Base-by-base conservation (phyloP, 2,329 filamentous ascomycete genomes). In the Ophiostoma quercus region DNA sequence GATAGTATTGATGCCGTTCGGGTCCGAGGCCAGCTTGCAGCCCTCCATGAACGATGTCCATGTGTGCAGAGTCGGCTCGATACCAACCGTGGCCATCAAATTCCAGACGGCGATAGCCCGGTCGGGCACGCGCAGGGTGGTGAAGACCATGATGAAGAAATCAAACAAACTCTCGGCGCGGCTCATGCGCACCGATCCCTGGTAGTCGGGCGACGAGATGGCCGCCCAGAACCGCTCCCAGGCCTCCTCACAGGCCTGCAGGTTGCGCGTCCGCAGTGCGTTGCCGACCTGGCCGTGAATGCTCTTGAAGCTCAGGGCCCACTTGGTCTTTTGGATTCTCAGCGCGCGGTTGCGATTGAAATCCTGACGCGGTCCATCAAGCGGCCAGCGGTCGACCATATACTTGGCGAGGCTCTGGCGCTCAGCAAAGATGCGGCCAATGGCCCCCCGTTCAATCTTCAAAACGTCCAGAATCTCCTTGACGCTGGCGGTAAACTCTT, bases 31-130 rank as follows among this genome's bases (percentile, higher is more conserved):
- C 67, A 82, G 83, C 75, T 84, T 85, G 78, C 88, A 92, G 1
- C 91, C 91, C 70, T 86, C 83, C 73, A 95, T 85, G 85, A 95
- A 90, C 62, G 86, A 81, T 54, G 88, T 90, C 85, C 90, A 95
- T 0, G 91, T 90, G 74, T 81, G 84, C 69, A 89, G 75, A 7
- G 84, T 88, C 16, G 91, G 89, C 70, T 80, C 77, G 39, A 90
- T 76, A 0, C 84, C 86, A 68, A 84, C 73, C 54, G 75, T 73
- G 41, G 76, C 73, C 82, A 85, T 85, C 62, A 79, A 70, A 41
- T 80, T 78, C 74, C 84, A 77, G 3, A 79, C 76, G 2, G 75
- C 74, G 47, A 78, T 73, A 19, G 78, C 75, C 12, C 75, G 73
- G 19, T 76, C 70, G 16, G 76, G 76, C 69, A 73, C 74, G 22